Evolutionary conservation across 1,284 basidiomycete genomes (phyloP), one percentile per base, ranked within the genome.

Genomic region (Ganoderma lucidum): DNA sequence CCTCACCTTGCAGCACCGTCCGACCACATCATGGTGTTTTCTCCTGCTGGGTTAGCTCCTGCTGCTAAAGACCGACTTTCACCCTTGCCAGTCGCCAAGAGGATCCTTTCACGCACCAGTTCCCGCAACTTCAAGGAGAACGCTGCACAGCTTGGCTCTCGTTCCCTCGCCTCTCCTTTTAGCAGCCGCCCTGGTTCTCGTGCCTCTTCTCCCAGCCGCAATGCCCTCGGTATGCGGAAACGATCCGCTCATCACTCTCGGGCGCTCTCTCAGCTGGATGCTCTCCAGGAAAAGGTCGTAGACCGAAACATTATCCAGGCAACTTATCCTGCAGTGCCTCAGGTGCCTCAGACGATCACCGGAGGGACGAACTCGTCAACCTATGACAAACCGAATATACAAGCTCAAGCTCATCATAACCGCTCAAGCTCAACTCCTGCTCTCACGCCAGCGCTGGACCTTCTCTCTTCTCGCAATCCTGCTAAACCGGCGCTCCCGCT

Each of bases 111-210:
- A 66, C 83, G 84, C 66, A 82, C 83, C 32, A 80, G 78, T 55
- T 88, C 86, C 68, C 79, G 80, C 59, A 82, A 81, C 62, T 78
- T 85, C 62, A 87, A 87, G 72, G 87, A 88, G 76, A 88, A 87
- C 62, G 51, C 65, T 6, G 63, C 12, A 51, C 73, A 66, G 66
- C 67, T 60, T 30, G 45, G 56, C n/a, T 28, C 74, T 76, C 70
- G 77, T 44, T 67, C 69, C 58, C 79, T 83, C 62, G 82, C 80
- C 45, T 82, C 75, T 72, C 84, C 80, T 28, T 82, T 81, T 73
- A 75, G 73, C 64, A 85, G 85, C 71, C 81, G 81, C 56, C 84
- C 85, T 30, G 79, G 76, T 51, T 87, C 86, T 69, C 78, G 79
- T 42, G 69, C 78, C 32, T 69, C 81, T 41, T 87, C 87, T 65